Conservation (phyloP, 1,284 basidiomycete genomes). For the Malassezia brasiliensis region DNA sequence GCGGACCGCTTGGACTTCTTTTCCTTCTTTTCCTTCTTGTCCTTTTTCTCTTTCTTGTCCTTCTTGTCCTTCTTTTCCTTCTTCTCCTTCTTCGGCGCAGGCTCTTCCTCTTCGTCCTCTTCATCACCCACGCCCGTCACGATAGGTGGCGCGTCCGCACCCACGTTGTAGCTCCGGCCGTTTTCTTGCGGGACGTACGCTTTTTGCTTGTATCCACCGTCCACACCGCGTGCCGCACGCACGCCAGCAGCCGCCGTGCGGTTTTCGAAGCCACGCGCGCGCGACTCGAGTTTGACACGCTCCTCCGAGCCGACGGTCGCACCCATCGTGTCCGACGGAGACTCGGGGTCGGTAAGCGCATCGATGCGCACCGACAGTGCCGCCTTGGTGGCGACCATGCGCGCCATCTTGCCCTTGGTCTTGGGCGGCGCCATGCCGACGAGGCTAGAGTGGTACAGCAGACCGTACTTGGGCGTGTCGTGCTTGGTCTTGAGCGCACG, state of each 20-base stretch:
- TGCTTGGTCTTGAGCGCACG: slow-evolving; percentile 97
- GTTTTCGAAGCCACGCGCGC: slow-evolving; percentile 72
- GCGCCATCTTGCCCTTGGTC: slow-evolving; percentile 99
- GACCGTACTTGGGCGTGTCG: slow-evolving; percentile 94
- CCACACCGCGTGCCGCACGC: slow-evolving; percentile 25
- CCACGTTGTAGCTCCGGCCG: slow-evolving; percentile 39
- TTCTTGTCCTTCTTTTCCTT: slow-evolving; percentile 18
- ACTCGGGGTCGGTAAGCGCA: slow-evolving; percentile 82
- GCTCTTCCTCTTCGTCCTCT: slow-evolving; percentile 49
- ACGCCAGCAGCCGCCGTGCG: slow-evolving; percentile 27
- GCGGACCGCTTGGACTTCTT: slow-evolving; percentile 23
- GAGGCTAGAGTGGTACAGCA: slow-evolving; percentile 80
- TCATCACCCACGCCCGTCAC: slow-evolving; percentile 49
- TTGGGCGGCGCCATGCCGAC: slow-evolving; percentile 96
- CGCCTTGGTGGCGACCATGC: slow-evolving; percentile 90
- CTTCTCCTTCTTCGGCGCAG: slow-evolving; percentile 55
- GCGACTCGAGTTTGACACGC: slow-evolving; percentile 86
- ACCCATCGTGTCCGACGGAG: slow-evolving; percentile 72
- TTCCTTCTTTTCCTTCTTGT: slow-evolving; percentile 31
- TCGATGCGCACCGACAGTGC: slow-evolving; percentile 93
- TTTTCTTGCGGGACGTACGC: slow-evolving; percentile 34
- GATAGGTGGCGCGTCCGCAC: slow-evolving; percentile 33
- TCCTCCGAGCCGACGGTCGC: slow-evolving; percentile 77
- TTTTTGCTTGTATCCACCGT: slow-evolving; percentile 42
- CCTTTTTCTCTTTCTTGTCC: slow-evolving; percentile 7